Evolutionary conservation across 371 early-diverging fungal species (phyloP), one percentile per base, ranked within the genome.

Genomic region (Haplosporangium sp.): DNA sequence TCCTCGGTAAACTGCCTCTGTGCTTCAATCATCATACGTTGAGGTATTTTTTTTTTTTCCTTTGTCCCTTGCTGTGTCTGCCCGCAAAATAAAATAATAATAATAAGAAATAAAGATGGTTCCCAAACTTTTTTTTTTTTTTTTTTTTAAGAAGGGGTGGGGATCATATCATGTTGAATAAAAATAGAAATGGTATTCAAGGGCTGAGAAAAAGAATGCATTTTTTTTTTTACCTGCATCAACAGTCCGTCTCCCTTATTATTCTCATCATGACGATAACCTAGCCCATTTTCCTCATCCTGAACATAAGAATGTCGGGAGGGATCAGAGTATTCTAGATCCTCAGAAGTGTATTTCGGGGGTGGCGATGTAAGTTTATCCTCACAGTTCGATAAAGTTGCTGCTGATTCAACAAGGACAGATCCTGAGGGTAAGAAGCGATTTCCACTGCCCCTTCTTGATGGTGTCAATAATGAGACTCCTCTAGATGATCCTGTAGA

Each of bases 151-250:
- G 27, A 27, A 27, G 27, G 27, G 27, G 27, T 27, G 42, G 1
- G 42, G 42, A 42, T 10, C 15, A 15, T 19, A 15, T 50, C 50
- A 8, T 50, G 50, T 17, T 15, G 17, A 50, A 13, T 50, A 50
- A 50, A 50, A 50, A 50, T 50, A 50, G 50, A 50, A 19, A 55
- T 8, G n/a, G 8, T 19, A 19, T 55, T 55, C 8, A 27, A 55
- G 27, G 17, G 55, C 8, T 10, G 55, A 55, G n/a, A 19, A 55
- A 55, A 45, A 45, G 10, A 45, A 45, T 10, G 45, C 45, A 45
- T 27, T 27, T 27, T 27, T 27, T 35, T 42, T 13, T 40, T 61
- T 76, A 71, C 77, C 77, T 76, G 77, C 77, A 76, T 76, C 77
- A 70, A 76, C 61, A 76, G 35, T 27, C 77, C 77, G 4, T 71